Base-by-base conservation (phyloP, 169 alveolate species). In the Eimeria sp. region DNA sequence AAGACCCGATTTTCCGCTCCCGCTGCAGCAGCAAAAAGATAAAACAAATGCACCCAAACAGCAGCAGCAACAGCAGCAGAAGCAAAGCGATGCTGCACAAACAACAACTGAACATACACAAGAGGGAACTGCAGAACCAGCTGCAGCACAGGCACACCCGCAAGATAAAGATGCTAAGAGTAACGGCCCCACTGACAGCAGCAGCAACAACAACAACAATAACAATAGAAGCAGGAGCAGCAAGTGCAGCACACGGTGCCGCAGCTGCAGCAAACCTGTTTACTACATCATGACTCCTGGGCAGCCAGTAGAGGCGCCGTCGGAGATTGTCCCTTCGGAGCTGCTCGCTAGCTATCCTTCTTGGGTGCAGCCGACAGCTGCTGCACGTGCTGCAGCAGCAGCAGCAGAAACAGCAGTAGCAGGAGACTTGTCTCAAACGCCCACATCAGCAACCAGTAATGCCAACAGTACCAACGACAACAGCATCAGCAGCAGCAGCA, bases 351-450 rank as follows among this genome's bases (percentile, higher is more conserved):
- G 87, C 63, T 76, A 76, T 22, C 87, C 87, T 76, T 13, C 87
- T 11, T 40, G 87, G 65, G 87, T 22, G n/a, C 61, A 76, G 87
- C 87, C 87, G 10, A 76, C 61, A 22, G 57, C 7, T 13, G 87
- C 87, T 11, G 87, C 87, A 20, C 61, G 57, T 34, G 87, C 87
- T 22, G 87, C 87, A 76, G 87, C 57, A 40, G 87, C 87, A 76
- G 87, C 87, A 76, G 87, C 87, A 76, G 87, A 18, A 20, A 40
- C 87, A 34, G 87, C 87, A 76, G 87, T 30, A 16, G 61, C 61
- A 54, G 61, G 20, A 54, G 61, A 34, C 40, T 34, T 34, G 40
- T 34, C 40, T 34, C 40, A 34, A 34, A 2, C 40, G 40, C 40
- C 40, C 40, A 34, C 40, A 34, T 34, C 40, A 34, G 40, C 40